Conservation (phyloP, 192 early-diverging fungal genomes). For the Diversispora eburnea region DNA sequence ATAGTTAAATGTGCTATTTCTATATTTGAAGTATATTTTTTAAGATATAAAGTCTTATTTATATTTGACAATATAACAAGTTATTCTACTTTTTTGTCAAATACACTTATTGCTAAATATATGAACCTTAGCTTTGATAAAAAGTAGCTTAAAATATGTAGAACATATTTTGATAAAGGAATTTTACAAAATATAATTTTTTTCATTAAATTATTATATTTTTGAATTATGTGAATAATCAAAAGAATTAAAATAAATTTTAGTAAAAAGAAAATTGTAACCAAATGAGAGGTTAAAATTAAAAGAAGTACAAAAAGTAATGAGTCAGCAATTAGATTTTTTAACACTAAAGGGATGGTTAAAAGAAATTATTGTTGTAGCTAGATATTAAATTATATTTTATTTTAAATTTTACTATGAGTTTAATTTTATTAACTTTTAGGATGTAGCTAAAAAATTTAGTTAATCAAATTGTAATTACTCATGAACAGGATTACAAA, state of each 20-base stretch:
- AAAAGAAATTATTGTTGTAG: too few species aligned
- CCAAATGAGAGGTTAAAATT: neutral
- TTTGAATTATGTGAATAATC: too few species aligned
- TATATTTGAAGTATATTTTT: neutral
- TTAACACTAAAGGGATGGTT: too few species aligned
- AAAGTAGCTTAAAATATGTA: neutral
- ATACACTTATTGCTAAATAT: neutral
- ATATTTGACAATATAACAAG: neutral
- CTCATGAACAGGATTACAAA: slow-evolving; percentile 30
- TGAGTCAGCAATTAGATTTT: too few species aligned
- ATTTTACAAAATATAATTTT: too few species aligned
- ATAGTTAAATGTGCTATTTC: too few species aligned
- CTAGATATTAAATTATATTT: too few species aligned
- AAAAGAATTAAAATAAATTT: slow-evolving; percentile 8
- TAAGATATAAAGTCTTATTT: neutral
- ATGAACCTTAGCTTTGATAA: neutral
- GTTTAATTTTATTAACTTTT: too few species aligned
- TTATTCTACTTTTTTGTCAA: neutral
- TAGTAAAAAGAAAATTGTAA: neutral
- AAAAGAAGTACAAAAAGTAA: too few species aligned
- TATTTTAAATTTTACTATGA: too few species aligned
- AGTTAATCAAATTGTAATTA: slow-evolving; percentile 28
- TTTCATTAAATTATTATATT: too few species aligned
- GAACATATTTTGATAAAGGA: too few species aligned
- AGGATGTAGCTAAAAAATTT: slow-evolving; percentile 28